Base-by-base conservation (phyloP, 768 basidiomycete species). In the Amanita phalloides region DNA sequence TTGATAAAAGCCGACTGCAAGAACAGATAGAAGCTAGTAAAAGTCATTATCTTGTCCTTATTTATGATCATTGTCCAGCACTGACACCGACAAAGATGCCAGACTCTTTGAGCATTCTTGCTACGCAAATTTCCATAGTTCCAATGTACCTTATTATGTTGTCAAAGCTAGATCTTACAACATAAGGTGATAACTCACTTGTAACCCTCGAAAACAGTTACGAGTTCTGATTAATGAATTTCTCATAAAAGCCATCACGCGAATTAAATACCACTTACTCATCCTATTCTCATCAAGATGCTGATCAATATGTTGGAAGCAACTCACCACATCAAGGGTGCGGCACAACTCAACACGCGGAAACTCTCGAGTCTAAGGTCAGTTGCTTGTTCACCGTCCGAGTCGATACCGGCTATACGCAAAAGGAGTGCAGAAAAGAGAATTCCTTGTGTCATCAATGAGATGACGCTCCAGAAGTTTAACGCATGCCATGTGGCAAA, bases 111-210 rank as follows among this genome's bases (percentile, higher is more conserved):
- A 97, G 67, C 93, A 97, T 97, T 10, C 91, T 76, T 17, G 89
- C 82, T 1, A 95, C 82, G 55, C 93, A 94, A 26, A 97, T 91
- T 62, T 95, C 91, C 83, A 96, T 83, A 0, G 86, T 92, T 6
- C 93, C 93, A 43, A 97, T 81, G 58, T 88, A 88, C 60, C 85
- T 87, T 48, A 7, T 32, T 44, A 33, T 33, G 46, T 17, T 8
- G 45, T 53, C 48, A 28, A 30, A 44, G 35, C 33, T 33, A 38
- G 9, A 53, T 32, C 20, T 17, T 41, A 36, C 0, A 33, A n/a
- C 26, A 47, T 36, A 23, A 47, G 32, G 11, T 50, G 33, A 9
- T 36, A 46, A 53, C 77, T 58, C 56, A 88, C 81, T 90, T 86
- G 66, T 76, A 84, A 6, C 86, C 85, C 60, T 89, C 86, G 56